These are phyloP conservation scores for Pseudonitzschia delicatissima DNA, from an alignment of 108 stramenopile genomes.

Conservation along the genomic window DNA sequence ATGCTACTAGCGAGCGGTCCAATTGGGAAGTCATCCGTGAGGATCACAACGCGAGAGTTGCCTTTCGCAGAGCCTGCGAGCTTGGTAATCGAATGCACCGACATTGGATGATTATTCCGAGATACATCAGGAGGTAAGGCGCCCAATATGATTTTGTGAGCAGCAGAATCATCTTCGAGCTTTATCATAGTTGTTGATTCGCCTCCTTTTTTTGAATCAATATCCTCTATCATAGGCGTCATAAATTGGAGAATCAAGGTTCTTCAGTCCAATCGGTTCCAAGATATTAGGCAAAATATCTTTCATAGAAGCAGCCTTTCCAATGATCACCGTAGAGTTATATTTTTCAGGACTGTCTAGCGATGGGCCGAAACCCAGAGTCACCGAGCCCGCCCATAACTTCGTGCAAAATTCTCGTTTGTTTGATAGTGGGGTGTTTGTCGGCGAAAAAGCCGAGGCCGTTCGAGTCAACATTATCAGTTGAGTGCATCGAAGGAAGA, in stretches of 20 bases:
- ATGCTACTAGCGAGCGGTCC: slow-evolving; percentile 37
- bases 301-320: slow-evolving; percentile 18
- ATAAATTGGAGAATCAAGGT: slow-evolving; percentile 1
- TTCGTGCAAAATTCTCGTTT: background rate
- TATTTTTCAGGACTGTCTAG: background rate
- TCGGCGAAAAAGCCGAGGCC: background rate
- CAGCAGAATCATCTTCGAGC: slow-evolving; percentile 1
- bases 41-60: slow-evolving; percentile 25
- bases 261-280: slow-evolving; percentile 13
- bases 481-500: background rate
- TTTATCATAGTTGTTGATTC: slow-evolving; percentile 9
- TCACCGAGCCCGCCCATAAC: too few species aligned
- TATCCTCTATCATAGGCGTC: slow-evolving; percentile 14
- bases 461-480: background rate
- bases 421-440: background rate
- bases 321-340: slow-evolving; percentile 25
- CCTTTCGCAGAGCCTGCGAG: slow-evolving; percentile 21
- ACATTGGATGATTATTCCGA: slow-evolving; percentile 67
- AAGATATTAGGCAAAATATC: slow-evolving; percentile 8
- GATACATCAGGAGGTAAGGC: slow-evolving; percentile 39
- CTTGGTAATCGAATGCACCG: slow-evolving; percentile 60
- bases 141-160: slow-evolving; percentile 15
- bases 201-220: slow-evolving; percentile 17
- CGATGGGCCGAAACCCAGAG: background rate
- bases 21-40: slow-evolving; percentile 22